Evolutionary conservation across 1,284 basidiomycete species (phyloP), one percentile per base, ranked within the genome.

Genomic region (Fomitopsis betulina): DNA sequence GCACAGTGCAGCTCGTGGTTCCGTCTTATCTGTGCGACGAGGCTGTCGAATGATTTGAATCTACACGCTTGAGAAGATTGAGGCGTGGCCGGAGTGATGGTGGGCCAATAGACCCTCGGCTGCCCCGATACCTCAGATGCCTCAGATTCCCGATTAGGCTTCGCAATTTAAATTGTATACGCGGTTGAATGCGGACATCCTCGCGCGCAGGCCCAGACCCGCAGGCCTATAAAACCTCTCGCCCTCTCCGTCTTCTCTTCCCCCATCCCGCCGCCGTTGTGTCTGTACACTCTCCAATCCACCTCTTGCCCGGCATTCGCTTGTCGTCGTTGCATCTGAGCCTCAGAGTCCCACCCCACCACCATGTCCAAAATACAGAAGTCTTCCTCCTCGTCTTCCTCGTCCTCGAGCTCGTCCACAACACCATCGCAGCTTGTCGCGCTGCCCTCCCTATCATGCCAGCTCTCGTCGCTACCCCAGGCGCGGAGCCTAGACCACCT

Each of bases 401-500:
- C 70, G 25, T 62, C 65, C 51, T 65, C 62, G 13, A 64, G 61
- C 45, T 57, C 60, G 21, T 64, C 67, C 30, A 66, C 66, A 52
- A 58, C 68, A 27, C 69, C 67, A 42, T 78, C 80, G 67, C 80
- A 76, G 56, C 76, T 90, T 65, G 77, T 88, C 71, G 77, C 88
- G 9, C 83, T 88, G 64, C 89, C 89, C 17, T 85, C 83, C 64
- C 75, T 91, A 53, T 84, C 88, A 15, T 82, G 77, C 52, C 79
- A 82, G 1, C 80, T 91, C 58, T 83, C 85, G 51, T 76, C 80
- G 0, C 78, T 91, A 25, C 87, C 87, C 0, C 81, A 86, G 63
- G 89, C 87, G 2, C 87, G 82, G 65, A 85, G 79, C 73, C 76
- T 91, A 55, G 79, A 82, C 63, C 78, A 77, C 63, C 78, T 91